Percentiles rank a stretch among this genome's conserved stretches.
These are phyloP conservation scores for Hordeum marinum DNA, from an alignment of 176 grass and related monocot species.

Conservation along the genomic window DNA sequence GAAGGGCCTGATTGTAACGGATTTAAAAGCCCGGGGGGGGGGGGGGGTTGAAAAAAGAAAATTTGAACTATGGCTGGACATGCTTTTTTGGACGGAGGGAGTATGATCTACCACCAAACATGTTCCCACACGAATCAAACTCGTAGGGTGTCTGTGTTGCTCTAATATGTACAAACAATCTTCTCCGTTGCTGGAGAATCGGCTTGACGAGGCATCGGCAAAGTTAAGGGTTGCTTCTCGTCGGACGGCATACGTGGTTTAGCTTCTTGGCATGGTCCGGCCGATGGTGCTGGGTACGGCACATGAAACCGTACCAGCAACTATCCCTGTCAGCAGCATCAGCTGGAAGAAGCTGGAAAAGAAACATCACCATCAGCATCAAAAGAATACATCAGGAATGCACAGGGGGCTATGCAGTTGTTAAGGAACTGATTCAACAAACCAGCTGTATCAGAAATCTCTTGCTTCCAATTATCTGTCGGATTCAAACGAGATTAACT, in stretches of 20 bases:
- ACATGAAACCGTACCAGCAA: conserved; percentile 89
- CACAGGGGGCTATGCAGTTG: neutral
- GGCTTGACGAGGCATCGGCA: neutral
- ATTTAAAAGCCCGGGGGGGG: no score
- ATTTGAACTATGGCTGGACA: no score
- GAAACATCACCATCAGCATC: neutral
- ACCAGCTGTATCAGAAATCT: neutral
- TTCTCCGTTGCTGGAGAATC: neutral
- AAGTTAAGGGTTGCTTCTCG: conserved; percentile 50
- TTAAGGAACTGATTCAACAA: neutral
- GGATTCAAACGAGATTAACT: neutral
- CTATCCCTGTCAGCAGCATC: conserved; percentile 64
- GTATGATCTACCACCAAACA: neutral
- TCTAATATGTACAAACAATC: conserved; percentile 21
- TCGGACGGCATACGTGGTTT: conserved; percentile 89
- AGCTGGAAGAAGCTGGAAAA: conserved; percentile 60
- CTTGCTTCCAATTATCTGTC: neutral
- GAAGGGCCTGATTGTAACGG: no score
- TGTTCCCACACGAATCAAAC: neutral
- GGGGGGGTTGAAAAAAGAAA: no score
- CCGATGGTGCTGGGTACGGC: conserved; percentile 78
- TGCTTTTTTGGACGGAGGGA: no score
- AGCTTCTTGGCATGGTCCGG: conserved; percentile 72
- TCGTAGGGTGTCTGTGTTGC: neutral
- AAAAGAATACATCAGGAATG: neutral